Base-by-base conservation (phyloP, 2,329 filamentous ascomycete species). In the Neopestalotiopsis rosae region DNA sequence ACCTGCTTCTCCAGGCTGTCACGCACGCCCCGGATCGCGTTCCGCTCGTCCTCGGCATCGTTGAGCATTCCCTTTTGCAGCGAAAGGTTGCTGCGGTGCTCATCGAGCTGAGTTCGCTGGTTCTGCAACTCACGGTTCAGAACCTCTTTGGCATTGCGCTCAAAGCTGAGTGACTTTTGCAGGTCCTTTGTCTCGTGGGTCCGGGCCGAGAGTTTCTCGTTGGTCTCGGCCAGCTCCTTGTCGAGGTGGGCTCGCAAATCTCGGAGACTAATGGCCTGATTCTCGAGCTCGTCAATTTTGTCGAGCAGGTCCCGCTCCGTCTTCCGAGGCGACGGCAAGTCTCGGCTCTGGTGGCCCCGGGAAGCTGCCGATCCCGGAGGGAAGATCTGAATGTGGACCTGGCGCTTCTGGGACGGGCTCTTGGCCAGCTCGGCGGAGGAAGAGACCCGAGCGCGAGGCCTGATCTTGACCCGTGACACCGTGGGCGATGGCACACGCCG, bases 281-380 rank as follows among this genome's bases (percentile, higher is more conserved):
- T 73, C 73, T 82, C 78, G 28, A 82, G 74, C 68, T 78, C 77
- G 67, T 80, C 78, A 42, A 82, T 76, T 74, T 78, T 79, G 65
- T 77, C 71, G 32, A 77, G 67, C 66, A 82, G 74, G 52, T 75
- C 75, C 24, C 77, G 74, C 58, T 79, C 76, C 30, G 72, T 69
- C 28, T 71, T 72, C 38, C 72, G 70, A 30, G 74, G 72, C n/a
- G 75, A 68, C 65, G 78, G 76, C 56, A 78, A 71, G 28, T 75
- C 76, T 38, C 34, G 30, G 14, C 59, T 17, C 34, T 62, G 59
- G n/a, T 62, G 59, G n/a, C 45, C 45, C 63, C 76, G 72, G n/a
- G 75, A 70, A 7, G 24, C 13, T 42, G 40, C 64, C 49, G 66
- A 67, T 52, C 69, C 71, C 40, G 75, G 40, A 9, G 74, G 72